phyloP scores from a whole-genome alignment of 768 basidiomycete species.

The Imleria badia region DNA sequence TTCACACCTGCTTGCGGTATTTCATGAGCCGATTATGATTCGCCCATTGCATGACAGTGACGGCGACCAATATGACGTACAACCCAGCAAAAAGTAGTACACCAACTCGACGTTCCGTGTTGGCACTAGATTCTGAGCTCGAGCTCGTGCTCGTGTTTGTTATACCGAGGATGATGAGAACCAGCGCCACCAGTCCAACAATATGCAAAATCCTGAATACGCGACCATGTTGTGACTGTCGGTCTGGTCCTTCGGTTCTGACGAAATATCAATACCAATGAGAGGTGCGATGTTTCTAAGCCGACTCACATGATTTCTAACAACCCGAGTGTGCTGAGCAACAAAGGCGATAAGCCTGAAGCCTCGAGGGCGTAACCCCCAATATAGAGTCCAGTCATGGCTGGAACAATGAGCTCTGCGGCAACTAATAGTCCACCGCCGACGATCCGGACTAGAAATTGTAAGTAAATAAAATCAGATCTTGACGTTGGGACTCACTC shows the following conservation, averaged over 20 bases:
- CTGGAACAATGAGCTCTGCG: slow-evolving; percentile 42
- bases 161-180: slow-evolving; percentile 36
- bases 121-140: slow-evolving; percentile 19
- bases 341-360: slow-evolving; percentile 40
- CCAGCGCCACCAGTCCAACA: slow-evolving; percentile 26
- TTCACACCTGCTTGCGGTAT: slow-evolving; percentile 36
- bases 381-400: slow-evolving; percentile 45
- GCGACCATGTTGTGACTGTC: slow-evolving; percentile 6
- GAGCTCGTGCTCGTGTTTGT: slow-evolving; percentile 12
- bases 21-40: slow-evolving; percentile 39
- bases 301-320: slow-evolving; percentile 35
- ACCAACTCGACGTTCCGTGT: slow-evolving; percentile 34
- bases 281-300: not conserved
- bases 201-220: slow-evolving; percentile 31
- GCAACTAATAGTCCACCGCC: slow-evolving; percentile 58
- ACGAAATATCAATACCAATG: not conserved
- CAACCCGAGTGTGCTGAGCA: slow-evolving; percentile 38
- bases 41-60: slow-evolving; percentile 52
- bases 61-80: slow-evolving; percentile 45
- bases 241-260: slow-evolving; percentile 32
- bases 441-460: slow-evolving; percentile 51
- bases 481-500: slow-evolving; percentile 37
- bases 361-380: slow-evolving; percentile 48
- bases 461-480: slow-evolving; percentile 1
- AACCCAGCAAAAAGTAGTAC: slow-evolving; percentile 33